phyloP scores from a whole-genome alignment of 2,329 filamentous ascomycete genomes.

The Exophiala alcalophila region DNA sequence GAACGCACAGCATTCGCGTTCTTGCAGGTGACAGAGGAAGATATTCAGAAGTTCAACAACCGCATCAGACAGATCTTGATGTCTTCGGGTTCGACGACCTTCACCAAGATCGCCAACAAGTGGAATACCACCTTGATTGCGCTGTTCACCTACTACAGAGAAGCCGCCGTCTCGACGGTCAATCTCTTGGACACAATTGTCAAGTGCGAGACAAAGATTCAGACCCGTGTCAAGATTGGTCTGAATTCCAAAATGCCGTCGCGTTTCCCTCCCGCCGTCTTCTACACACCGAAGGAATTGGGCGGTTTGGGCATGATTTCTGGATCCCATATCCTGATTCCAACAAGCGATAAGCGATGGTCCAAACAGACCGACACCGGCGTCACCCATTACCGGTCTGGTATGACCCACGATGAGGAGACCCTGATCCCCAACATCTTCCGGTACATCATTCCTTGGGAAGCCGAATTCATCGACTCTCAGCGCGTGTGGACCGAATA shows the following conservation, averaged over 20 bases:
- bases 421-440: slow-evolving; percentile 98
- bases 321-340: slow-evolving; percentile 94
- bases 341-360: slow-evolving; percentile 96
- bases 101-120: slow-evolving; percentile 99
- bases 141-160: slow-evolving; percentile 96
- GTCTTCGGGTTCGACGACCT: slow-evolving; percentile 98
- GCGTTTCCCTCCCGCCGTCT: slow-evolving; percentile 95
- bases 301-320: slow-evolving; percentile 99
- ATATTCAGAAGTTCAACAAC: slow-evolving; percentile 99
- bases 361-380: slow-evolving; percentile 97
- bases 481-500: slow-evolving; percentile 99
- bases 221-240: slow-evolving; percentile 97
- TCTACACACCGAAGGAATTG: slow-evolving; percentile 97
- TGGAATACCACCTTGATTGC: slow-evolving; percentile 98
- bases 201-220: slow-evolving; percentile 99
- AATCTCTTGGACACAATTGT: slow-evolving; percentile 94
- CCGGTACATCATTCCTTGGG: slow-evolving; percentile 98
- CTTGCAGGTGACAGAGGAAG: slow-evolving; percentile 94
- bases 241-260: slow-evolving; percentile 99
- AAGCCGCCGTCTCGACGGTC: slow-evolving; percentile 93
- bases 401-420: slow-evolving; percentile 98
- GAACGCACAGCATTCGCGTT: slow-evolving; percentile 97
- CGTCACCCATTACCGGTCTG: slow-evolving; percentile 92
- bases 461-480: slow-evolving; percentile 97
- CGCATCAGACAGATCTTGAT: slow-evolving; percentile 97